Evolutionary conservation across 139 green algal species (phyloP).

Genomic region (Spirogloea muscicola): DNA sequence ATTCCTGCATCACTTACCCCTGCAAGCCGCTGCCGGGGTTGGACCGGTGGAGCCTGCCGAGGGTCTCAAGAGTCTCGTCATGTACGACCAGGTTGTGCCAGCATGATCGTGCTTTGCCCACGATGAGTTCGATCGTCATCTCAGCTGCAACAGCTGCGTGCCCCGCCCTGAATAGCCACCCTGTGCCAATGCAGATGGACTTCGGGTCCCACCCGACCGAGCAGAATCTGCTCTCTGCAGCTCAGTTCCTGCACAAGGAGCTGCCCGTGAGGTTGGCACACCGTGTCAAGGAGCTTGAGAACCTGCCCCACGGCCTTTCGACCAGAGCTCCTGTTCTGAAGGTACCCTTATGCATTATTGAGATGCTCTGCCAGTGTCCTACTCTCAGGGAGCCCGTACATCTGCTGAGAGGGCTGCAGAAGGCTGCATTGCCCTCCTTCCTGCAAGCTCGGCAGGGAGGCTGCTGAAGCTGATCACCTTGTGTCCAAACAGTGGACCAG

Average conservation of each 20-base stretch:
- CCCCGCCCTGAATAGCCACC: not conserved
- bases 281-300: conserved; percentile 91
- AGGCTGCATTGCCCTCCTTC: too few relatives aligned
- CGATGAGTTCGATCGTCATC: not conserved
- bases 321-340: conserved; percentile 82
- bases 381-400: too few relatives aligned
- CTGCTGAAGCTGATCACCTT: too few relatives aligned
- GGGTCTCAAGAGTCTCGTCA: not conserved
- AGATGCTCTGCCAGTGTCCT: too few relatives aligned
- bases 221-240: conserved; percentile 85
- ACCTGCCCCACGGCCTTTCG: conserved; percentile 90
- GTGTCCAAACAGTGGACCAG: too few relatives aligned
- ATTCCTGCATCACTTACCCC: not conserved
- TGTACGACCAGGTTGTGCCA: not conserved
- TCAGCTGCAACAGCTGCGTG: not conserved
- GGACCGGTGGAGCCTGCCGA: not conserved
- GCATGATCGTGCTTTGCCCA: not conserved
- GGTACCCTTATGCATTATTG: too few relatives aligned
- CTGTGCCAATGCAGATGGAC: conserved; percentile 64
- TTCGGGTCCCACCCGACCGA: conserved; percentile 86
- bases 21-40: not conserved
- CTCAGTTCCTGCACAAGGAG: conserved; percentile 96
- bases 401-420: too few relatives aligned
- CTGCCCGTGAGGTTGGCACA: conserved; percentile 91
- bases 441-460: too few relatives aligned